Percentiles rank a stretch among this genome's conserved stretches.
Evolutionary conservation across 306 rosid genomes (phyloP).

Genomic region (Malus asiatica): DNA sequence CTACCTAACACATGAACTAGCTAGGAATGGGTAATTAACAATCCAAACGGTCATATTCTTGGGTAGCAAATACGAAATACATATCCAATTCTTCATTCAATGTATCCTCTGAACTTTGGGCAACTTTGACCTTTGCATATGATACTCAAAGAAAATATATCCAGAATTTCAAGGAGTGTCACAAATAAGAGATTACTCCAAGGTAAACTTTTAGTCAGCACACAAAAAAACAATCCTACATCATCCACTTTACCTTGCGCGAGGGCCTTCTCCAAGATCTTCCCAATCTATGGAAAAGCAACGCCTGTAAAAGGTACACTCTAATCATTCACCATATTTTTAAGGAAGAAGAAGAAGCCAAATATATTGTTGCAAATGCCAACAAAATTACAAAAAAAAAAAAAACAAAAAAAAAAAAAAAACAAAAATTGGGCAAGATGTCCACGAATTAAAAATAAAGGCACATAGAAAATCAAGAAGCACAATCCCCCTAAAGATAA

Average conservation of each 20-base stretch:
- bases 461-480: no score
- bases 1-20: no score
- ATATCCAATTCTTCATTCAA: neutral
- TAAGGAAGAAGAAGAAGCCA: no score
- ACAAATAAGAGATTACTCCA: neutral
- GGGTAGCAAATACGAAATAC: no score
- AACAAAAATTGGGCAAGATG: no score
- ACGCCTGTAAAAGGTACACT: conserved; percentile 48
- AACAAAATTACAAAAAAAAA: no score
- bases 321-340: neutral
- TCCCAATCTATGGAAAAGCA: conserved; percentile 76
- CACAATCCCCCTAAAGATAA: no score
- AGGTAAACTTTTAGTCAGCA: neutral
- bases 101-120: neutral
- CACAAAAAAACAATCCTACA: neutral
- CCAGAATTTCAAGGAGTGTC: neutral
- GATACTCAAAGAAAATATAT: neutral
- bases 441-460: no score
- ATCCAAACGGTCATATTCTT: no score
- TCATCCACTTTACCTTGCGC: conserved; percentile 52
- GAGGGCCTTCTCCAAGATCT: conserved; percentile 73
- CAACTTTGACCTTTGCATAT: neutral
- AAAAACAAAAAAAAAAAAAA: no score
- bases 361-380: no score
- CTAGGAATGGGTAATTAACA: no score